Evolutionary conservation across 495 filamentous ascomycete genomes (phyloP), one percentile per base, ranked within the genome.

Genomic region (Antarctomyces pellizariae): DNA sequence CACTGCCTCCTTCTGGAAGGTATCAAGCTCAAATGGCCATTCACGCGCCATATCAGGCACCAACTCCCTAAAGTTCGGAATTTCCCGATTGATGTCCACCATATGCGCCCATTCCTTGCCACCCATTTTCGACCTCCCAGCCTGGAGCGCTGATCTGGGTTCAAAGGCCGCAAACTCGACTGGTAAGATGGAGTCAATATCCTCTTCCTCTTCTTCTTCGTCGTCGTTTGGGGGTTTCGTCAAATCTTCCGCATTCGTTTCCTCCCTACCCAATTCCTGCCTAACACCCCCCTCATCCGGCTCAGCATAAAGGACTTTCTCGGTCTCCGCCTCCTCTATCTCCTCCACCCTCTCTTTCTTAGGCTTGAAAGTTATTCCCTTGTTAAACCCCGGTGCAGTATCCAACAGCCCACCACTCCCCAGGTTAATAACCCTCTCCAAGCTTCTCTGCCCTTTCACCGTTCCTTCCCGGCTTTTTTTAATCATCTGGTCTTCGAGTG

Each of bases 1-100:
- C 6, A 97, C 73, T 7, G 86, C 86, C 49, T 97, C 86, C 42
- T 95, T 97, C 39, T 97, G 86, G 51, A 97, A 97, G 0, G 75
- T 92, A 37, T 97, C 86, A 10, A 95, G 64, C 44, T 97, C 86
- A 34, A 97, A 97, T 4, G 82, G 80, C 79, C 80, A 97, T 37
- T 80, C 76, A 30, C 72, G 65, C 2, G 86, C 86, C 80, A 92
- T 91, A 36, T 92, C 74, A 0, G 89, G 86, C 17, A 97, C 86
- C 20, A 97, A 53, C 32, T 93, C 86, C 26, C 57, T 48, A 50
- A 97, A 95, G 43, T 97, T 95, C 18, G 71, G 52, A 26, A 97
- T 83, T 22, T 82, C 73, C 25, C 77, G 62, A 38, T 86, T 84
- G 38, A 93, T 65, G 47, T 97, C 82, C 1, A 97, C 82, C 64